Evolutionary conservation across 306 rosid species (phyloP).

Genomic region (Cicer yamashitae): DNA sequence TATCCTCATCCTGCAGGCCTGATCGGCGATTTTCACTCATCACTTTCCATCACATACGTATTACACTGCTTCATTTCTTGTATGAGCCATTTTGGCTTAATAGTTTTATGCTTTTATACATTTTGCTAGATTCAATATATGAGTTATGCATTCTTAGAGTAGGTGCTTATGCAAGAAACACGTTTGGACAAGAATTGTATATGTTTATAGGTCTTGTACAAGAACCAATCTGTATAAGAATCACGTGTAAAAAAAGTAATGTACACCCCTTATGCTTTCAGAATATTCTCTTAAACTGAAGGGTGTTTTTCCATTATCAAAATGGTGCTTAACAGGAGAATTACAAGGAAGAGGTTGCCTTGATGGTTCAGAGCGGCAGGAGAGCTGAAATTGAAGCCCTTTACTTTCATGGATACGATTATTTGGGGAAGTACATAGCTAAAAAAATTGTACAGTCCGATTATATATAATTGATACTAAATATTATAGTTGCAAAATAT

Average conservation of each 20-base stretch:
- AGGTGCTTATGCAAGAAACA: conserved; percentile 17
- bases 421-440: conserved; percentile 78
- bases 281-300: background rate
- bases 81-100: conserved; percentile 16
- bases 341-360: conserved; percentile 72
- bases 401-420: conserved; percentile 74
- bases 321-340: conserved; percentile 62
- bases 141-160: conserved; percentile 24
- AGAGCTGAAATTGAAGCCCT: conserved; percentile 92
- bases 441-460: conserved; percentile 80
- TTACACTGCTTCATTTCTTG: conserved; percentile 24
- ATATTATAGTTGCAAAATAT: background rate
- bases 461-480: conserved; percentile 50
- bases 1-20: conserved; percentile 26
- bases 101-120: conserved; percentile 29
- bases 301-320: background rate
- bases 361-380: conserved; percentile 69
- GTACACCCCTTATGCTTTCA: conserved; percentile 26
- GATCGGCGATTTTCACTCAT: conserved; percentile 11
- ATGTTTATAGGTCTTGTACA: background rate
- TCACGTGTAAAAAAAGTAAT: background rate
- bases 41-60: conserved; percentile 12
- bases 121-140: conserved; percentile 11
- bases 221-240: conserved; percentile 1
- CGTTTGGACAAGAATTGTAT: conserved; percentile 12